A percentile compares a stretch with the other conserved stretches of the same genome.
Conservation (phyloP, 768 basidiomycete genomes). For the Agaricus blazei region DNA sequence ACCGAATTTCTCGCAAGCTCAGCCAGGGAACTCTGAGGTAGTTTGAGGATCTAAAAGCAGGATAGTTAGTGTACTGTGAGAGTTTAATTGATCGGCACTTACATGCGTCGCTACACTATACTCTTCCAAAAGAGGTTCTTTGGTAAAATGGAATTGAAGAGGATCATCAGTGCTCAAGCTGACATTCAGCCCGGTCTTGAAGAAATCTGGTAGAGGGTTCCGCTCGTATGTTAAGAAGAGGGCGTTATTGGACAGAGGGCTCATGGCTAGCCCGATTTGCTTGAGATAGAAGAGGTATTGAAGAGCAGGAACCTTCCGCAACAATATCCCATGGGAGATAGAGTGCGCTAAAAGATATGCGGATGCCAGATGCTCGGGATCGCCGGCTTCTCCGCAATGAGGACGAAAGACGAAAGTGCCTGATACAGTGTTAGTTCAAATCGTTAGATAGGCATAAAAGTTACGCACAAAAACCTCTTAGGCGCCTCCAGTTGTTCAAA, state of each 20-base stretch:
- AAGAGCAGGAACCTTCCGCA: constrained; percentile 95
- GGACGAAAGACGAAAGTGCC: constrained; percentile 97
- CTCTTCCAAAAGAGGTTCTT: constrained; percentile 95
- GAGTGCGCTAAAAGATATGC: constrained; percentile 96
- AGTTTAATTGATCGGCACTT: constrained; percentile 19
- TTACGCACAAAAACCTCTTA: constrained; percentile 84
- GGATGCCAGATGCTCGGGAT: constrained; percentile 94
- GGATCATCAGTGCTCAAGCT: constrained; percentile 96
- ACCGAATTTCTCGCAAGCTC: constrained; percentile 99
- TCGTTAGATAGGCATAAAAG: not conserved
- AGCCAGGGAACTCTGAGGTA: constrained; percentile 90
- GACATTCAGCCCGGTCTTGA: constrained; percentile 93
- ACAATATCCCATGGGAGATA: constrained; percentile 97
- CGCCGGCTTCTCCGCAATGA: constrained; percentile 96
- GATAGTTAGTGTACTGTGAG: not conserved
- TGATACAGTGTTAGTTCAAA: constrained; percentile 24
- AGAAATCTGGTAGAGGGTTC: constrained; percentile 96
- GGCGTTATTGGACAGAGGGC: constrained; percentile 96
- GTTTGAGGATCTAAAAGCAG: constrained; percentile 77
- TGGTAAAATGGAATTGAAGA: constrained; percentile 94
- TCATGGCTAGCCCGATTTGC: constrained; percentile 99
- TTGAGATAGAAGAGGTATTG: constrained; percentile 98
- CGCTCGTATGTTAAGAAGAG: constrained; percentile 95
- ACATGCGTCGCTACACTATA: constrained; percentile 98
- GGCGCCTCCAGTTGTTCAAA: constrained; percentile 87